Base-by-base conservation (phyloP, 2,329 filamentous ascomycete genomes). In the Metarhizium brunneum region DNA sequence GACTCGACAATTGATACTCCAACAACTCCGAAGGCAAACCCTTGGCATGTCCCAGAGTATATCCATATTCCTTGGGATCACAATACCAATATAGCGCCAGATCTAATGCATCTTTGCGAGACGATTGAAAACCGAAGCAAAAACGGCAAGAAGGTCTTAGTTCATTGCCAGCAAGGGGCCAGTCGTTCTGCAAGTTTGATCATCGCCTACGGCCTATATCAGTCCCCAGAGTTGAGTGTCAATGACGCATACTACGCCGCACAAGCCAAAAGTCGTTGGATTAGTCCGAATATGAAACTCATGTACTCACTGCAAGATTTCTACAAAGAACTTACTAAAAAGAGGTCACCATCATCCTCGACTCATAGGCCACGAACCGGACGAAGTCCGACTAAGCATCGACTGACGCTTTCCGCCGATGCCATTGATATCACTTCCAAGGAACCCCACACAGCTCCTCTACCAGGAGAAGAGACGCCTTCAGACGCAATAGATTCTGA, bases 221-320 rank as follows among this genome's bases (percentile, higher is more conserved):
- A 86, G 66, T 87, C 90, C 58, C 88, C 88, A 2, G 79, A 84
- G 6, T 73, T 90, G 63, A 89, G 80, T 62, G 88, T 92, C 54
- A 91, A 92, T 65, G 88, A 92, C 67, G 88, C 89, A 2, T 94
- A 94, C 66, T 84, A 90, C 66, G 81, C 85, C 2, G 88, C 90
- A 2, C 90, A 95, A 71, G 79, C 82, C 54, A 87, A 87, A 71
- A 94, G 89, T 69, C 84, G 80, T 65, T 95, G 90, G 89, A 92
- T 95, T 63, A 91, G 89, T 57, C 89, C 89, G 0, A 95, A 95
- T 69, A 95, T 95, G 90, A 89, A 89, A 62, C 77, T 95, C 61
- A 91, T 95, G 79, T 94, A 94, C 77, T 91, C 90, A 62, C 74
- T 95, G 50, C 88, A 92, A 68, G 88, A 92, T 65, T 92, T 92